Conservation (phyloP, 768 basidiomycete species). For the Cystobasidiopsis lactophilus region DNA sequence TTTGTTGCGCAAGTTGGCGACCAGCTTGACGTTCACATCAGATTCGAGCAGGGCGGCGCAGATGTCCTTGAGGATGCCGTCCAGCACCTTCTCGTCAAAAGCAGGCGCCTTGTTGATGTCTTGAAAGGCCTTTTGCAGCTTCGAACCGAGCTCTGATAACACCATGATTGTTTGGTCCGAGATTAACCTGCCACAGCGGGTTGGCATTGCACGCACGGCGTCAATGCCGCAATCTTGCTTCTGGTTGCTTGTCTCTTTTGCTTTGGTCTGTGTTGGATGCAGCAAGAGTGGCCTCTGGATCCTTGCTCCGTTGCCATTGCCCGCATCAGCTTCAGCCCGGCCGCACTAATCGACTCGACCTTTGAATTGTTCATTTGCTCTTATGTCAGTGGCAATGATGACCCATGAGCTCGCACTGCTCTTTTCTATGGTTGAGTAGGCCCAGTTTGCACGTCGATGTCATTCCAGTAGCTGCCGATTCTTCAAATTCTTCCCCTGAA, state of each 20-base stretch:
- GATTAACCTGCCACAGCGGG: neutral
- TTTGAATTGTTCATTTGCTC: too few relatives aligned
- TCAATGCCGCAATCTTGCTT: neutral
- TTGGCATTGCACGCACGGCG: neutral
- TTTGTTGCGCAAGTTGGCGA: constrained; percentile 60
- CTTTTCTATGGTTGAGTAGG: too few relatives aligned
- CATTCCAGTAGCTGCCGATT: too few relatives aligned
- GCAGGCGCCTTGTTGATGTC: constrained; percentile 38
- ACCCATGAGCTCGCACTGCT: too few relatives aligned
- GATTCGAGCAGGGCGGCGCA: constrained; percentile 81
- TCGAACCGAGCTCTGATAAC: constrained; percentile 78
- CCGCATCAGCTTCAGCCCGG: too few relatives aligned
- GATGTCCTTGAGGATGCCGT: constrained; percentile 82
- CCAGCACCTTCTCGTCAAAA: constrained; percentile 47
- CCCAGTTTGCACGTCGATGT: too few relatives aligned
- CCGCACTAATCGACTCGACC: too few relatives aligned
- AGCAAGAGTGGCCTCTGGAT: too few relatives aligned
- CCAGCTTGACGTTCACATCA: constrained; percentile 95
- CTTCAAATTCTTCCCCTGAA: too few relatives aligned
- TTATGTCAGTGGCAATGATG: too few relatives aligned
- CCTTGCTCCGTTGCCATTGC: too few relatives aligned
- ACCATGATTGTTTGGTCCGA: constrained; percentile 40
- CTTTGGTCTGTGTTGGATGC: neutral
- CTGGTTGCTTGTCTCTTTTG: neutral
- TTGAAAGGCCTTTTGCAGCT: constrained; percentile 77